Base-by-base conservation (phyloP, 441 rosid genomes). In the Pelargonium cotyledonis region DNA sequence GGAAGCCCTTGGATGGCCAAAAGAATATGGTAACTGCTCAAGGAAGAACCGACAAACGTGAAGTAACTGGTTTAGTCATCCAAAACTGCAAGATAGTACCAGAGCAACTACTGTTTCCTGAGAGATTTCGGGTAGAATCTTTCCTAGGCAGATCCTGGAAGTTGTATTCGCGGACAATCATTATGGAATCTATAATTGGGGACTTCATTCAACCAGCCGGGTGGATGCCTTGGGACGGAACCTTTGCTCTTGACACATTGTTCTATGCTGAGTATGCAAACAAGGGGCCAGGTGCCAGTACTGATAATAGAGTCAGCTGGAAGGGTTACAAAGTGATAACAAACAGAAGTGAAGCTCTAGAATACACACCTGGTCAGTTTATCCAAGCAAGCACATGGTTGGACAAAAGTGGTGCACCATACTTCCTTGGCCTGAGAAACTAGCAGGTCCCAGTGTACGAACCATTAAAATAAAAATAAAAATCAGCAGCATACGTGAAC, bases 91-190 rank as follows among this genome's bases (percentile, higher is more conserved):
- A 63, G 71, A 67, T 86, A 2, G 68, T 79, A 10, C 85, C 85
- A 0, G 88, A 84, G 3, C 43, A 81, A 0, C 85, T 83, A 19
- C 76, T 89, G 29, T 72, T 81, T 10, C 88, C 91, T 0, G 87
- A 76, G 11, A 69, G 77, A 68, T 68, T 73, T 8, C 2, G 65
- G 1, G 76, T 75, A 60, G 72, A 80, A 68, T 75, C 81, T 0
- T 85, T 77, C 70, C 70, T 84, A 49, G 89, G 89, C 5, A 80
- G 89, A 26, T 87, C 87, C 0, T 85, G 89, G 86, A 79, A 76
- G 65, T 70, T 74, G 73, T 84, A 77, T 72, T 85, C 86, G 4
- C 76, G 87, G 60, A 82, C 87, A 8, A 84, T 85, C 62, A 61
- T 71, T 2, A 68, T 85, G 38, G 65, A 66, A 74, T 80, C 86